Evolutionary conservation across 2,329 filamentous ascomycete genomes (phyloP).

Genomic region (Zopfia rhizophila): DNA sequence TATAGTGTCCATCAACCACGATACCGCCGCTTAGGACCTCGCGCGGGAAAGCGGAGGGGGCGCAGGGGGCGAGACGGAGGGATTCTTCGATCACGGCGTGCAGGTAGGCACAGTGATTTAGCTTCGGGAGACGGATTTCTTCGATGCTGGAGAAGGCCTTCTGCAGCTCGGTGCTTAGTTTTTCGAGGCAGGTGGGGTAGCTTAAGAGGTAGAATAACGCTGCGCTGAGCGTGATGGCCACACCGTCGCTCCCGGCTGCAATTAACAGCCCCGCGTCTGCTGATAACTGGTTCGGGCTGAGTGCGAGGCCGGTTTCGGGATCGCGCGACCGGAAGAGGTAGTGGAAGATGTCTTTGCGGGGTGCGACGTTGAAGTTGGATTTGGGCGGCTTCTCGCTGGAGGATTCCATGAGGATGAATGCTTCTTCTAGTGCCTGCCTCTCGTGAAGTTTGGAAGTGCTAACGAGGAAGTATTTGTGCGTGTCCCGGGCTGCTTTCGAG

Average conservation of each 20-base stretch:
- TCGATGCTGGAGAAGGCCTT: constrained; percentile 27
- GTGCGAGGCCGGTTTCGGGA: constrained; percentile 49
- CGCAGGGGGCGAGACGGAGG: constrained; percentile 35
- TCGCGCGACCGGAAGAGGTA: constrained; percentile 55
- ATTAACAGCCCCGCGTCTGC: constrained; percentile 33
- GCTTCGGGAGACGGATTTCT: constrained; percentile 30
- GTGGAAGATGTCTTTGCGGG: constrained; percentile 55
- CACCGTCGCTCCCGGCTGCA: constrained; percentile 38
- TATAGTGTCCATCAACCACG: constrained; percentile 28
- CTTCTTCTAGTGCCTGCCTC: no score
- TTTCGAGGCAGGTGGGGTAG: constrained; percentile 23
- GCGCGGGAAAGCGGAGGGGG: constrained; percentile 32
- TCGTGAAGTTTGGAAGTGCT: no score
- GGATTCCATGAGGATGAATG: no score
- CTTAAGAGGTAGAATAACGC: constrained; percentile 34
- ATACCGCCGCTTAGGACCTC: constrained; percentile 33
- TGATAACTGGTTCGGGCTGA: constrained; percentile 52
- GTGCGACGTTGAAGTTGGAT: no score
- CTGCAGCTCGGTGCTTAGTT: constrained; percentile 29
- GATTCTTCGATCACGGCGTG: constrained; percentile 34
- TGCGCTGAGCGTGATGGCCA: constrained; percentile 28
- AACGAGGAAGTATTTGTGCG: no score
- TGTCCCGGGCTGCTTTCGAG: no score
- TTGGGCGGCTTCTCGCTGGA: no score
- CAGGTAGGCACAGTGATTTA: constrained; percentile 33